Percentiles rank a stretch among this genome's conserved stretches.
phyloP scores from a whole-genome alignment of 164 flowering plant species.

The Saururus chinensis region DNA sequence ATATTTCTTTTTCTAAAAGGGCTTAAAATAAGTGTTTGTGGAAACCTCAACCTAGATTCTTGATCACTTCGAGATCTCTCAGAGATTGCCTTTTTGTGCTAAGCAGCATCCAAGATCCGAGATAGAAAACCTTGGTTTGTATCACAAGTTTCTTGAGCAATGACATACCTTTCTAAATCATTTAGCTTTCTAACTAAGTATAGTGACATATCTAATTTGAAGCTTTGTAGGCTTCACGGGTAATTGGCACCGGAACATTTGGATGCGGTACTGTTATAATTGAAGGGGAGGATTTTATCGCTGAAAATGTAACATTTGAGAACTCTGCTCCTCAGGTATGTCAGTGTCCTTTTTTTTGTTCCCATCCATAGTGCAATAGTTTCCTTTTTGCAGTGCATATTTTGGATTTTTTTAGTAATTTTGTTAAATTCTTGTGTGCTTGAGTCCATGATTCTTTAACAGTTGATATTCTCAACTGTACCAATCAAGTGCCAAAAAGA shows the following conservation, averaged over 20 bases:
- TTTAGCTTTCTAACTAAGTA: not conserved
- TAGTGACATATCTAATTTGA: not conserved
- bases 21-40: no score
- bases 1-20: no score
- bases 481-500: no score
- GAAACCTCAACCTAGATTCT: no score
- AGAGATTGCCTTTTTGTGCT: no score
- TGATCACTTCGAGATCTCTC: no score
- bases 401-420: no score
- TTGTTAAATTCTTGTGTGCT: no score
- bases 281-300: conserved; percentile 94
- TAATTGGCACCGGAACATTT: conserved; percentile 94
- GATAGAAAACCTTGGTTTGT: not conserved
- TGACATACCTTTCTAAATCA: not conserved
- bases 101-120: no score
- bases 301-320: conserved; percentile 95
- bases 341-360: not conserved
- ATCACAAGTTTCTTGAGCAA: not conserved
- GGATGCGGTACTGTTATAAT: conserved; percentile 78
- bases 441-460: no score
- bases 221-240: conserved; percentile 32
- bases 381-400: no score
- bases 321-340: conserved; percentile 76
- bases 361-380: not conserved
- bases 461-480: no score